Conservation (phyloP, 2,329 filamentous ascomycete genomes). For the Aureobasidium sp. region DNA sequence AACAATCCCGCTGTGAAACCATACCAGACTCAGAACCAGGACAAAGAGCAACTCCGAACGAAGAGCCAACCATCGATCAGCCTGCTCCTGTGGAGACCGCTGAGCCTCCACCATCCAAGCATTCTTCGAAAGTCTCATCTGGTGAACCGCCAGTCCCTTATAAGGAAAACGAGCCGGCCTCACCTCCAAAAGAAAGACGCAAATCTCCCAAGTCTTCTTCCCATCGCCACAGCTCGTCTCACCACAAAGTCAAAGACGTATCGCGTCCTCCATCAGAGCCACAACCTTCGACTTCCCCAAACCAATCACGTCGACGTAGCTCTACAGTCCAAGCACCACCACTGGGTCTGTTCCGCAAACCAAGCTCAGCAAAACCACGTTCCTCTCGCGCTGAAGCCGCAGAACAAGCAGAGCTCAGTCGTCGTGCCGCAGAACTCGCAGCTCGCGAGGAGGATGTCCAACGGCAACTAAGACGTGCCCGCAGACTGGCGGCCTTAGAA, state of each 20-base stretch:
- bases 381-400: background rate
- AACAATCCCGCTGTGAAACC: background rate
- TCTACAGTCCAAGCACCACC: background rate
- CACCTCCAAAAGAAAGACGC: background rate
- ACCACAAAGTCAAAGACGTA: conserved; percentile 5
- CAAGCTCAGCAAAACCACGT: background rate
- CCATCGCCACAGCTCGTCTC: background rate
- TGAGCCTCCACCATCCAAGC: background rate
- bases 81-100: background rate
- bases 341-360: background rate
- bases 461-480: background rate
- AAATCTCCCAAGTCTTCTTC: background rate
- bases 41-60: background rate
- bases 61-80: background rate
- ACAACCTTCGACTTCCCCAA: background rate
- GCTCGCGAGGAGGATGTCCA: background rate
- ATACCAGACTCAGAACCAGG: background rate
- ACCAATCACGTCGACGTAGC: background rate
- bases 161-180: background rate
- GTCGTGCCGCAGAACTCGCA: conserved; percentile 1
- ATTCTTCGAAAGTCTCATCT: background rate
- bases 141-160: background rate
- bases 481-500: background rate
- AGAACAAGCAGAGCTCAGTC: conserved; percentile 3
- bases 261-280: background rate